phyloP scores from a whole-genome alignment of 148 eudicot genomes.

The Camellia lanceoleosa region DNA sequence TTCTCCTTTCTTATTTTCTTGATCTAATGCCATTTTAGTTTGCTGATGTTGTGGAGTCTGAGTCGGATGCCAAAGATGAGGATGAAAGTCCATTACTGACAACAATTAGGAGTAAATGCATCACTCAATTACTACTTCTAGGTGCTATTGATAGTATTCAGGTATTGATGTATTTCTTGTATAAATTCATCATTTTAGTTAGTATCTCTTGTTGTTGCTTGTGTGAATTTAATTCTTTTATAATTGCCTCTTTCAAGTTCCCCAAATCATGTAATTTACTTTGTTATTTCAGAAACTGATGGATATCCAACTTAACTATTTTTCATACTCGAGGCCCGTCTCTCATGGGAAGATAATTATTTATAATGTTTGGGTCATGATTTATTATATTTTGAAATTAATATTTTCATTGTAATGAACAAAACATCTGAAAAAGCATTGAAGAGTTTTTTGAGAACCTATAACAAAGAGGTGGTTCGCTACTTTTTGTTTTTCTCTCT shows the following conservation, averaged over 20 bases:
- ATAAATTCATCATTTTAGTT: background rate
- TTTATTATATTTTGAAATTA: background rate
- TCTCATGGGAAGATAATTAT: background rate
- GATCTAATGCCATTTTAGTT: conserved; percentile 32
- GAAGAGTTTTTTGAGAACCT: background rate
- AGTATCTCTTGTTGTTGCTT: background rate
- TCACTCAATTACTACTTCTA: conserved; percentile 83
- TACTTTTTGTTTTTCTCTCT: background rate
- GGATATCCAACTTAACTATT: background rate
- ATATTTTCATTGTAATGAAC: background rate
- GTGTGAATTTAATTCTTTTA: background rate
- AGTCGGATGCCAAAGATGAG: conserved; percentile 57
- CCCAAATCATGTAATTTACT: conserved; percentile 2
- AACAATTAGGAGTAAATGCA: conserved; percentile 86
- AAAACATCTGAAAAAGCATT: background rate
- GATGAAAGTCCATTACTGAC: conserved; percentile 63
- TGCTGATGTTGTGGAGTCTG: conserved; percentile 53
- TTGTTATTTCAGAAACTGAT: background rate
- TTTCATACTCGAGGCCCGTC: background rate
- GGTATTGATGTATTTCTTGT: conserved; percentile 39
- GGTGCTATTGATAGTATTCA: conserved; percentile 89
- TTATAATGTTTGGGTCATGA: background rate
- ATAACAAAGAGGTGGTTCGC: background rate
- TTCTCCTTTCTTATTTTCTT: conserved; percentile 15
- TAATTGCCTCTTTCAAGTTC: background rate